Conservation (phyloP, 176 grass and related monocot genomes). For the Alloteropsis semialata region DNA sequence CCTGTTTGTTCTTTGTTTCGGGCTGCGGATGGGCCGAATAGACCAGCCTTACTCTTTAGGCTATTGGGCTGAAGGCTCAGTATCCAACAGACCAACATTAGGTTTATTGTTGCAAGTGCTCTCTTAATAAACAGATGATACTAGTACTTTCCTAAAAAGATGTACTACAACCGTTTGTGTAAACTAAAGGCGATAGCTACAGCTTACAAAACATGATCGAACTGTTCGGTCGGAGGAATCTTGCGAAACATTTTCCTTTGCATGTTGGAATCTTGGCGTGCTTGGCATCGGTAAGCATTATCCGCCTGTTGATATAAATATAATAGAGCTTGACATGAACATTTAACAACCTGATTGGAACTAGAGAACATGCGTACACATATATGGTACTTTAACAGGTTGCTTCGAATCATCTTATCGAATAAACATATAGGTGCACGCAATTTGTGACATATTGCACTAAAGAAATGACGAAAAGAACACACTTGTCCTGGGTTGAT, state of each 20-base stretch:
- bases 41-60: not conserved
- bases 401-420: conserved; percentile 13
- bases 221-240: conserved; percentile 21
- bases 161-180: not conserved
- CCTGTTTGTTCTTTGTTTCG: not conserved
- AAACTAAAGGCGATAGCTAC: not conserved
- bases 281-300: not conserved
- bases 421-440: not conserved
- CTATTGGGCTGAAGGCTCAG: not conserved
- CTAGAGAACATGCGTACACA: not conserved
- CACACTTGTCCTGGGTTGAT: not conserved
- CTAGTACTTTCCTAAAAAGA: not conserved
- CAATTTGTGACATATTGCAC: not conserved
- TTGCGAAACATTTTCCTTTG: not conserved
- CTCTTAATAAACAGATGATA: not conserved
- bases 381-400: not conserved
- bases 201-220: not conserved
- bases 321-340: not conserved
- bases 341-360: not conserved
- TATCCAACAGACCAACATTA: not conserved
- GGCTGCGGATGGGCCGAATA: not conserved
- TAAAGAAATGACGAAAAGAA: conserved; percentile 34
- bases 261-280: conserved; percentile 2
- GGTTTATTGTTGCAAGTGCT: not conserved
- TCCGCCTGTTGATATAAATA: not conserved